phyloP scores from a whole-genome alignment of 2,329 filamentous ascomycete genomes.

The Epichloe sibirici region DNA sequence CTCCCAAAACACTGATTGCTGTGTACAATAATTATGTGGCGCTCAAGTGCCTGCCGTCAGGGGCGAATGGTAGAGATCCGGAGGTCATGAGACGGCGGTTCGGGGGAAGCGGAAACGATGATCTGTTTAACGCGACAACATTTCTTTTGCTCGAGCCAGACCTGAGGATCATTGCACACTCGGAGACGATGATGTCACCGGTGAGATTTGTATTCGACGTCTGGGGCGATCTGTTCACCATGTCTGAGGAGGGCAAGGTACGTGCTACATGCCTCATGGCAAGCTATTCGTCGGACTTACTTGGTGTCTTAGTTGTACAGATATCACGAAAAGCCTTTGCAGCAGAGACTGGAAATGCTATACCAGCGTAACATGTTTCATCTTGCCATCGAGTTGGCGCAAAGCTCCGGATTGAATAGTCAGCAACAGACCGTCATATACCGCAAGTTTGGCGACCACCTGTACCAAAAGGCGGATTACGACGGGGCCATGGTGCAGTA shows the following conservation, averaged over 20 bases:
- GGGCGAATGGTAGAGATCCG: slow-evolving; percentile 39
- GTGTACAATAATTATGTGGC: slow-evolving; percentile 79
- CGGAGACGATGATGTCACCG: slow-evolving; percentile 70
- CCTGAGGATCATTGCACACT: slow-evolving; percentile 78
- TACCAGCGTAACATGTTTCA: slow-evolving; percentile 91
- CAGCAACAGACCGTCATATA: slow-evolving; percentile 85
- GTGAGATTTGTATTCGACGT: slow-evolving; percentile 71
- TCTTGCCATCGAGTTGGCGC: slow-evolving; percentile 81
- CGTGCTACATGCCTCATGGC: slow-evolving; percentile 7
- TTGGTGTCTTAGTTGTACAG: slow-evolving; percentile 50
- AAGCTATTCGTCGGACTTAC: background rate
- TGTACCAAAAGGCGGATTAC: slow-evolving; percentile 92
- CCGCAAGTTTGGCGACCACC: slow-evolving; percentile 81
- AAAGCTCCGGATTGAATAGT: slow-evolving; percentile 70
- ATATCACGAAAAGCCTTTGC: slow-evolving; percentile 82
- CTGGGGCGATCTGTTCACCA: slow-evolving; percentile 86
- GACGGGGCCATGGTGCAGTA: slow-evolving; percentile 99
- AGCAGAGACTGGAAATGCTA: slow-evolving; percentile 83
- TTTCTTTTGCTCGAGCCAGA: slow-evolving; percentile 90
- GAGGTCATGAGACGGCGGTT: slow-evolving; percentile 59
- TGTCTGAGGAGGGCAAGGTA: slow-evolving; percentile 87
- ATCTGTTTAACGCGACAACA: slow-evolving; percentile 73
- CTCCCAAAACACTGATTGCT: slow-evolving; percentile 70
- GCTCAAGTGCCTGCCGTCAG: slow-evolving; percentile 63
- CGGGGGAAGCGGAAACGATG: slow-evolving; percentile 55